Conservation (phyloP, 2,329 filamentous ascomycete genomes). For the Fusarium sp. region DNA sequence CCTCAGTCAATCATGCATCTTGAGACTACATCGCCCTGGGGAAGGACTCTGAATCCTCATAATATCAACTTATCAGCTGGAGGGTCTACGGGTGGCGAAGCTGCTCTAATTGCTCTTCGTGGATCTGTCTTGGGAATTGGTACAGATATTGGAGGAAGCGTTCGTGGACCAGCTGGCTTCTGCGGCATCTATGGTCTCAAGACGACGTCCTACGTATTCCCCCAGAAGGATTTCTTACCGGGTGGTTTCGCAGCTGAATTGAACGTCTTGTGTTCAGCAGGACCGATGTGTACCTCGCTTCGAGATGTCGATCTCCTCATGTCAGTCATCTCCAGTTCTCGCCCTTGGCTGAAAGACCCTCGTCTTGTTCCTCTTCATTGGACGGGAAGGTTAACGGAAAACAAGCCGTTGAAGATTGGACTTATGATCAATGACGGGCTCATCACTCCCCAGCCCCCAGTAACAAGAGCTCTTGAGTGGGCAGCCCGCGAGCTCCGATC, state of each 20-base stretch:
- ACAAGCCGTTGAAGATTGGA: slow-evolving; percentile 48
- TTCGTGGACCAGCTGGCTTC: slow-evolving; percentile 42
- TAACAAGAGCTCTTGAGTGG: slow-evolving; percentile 48
- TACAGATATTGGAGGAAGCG: slow-evolving; percentile 50
- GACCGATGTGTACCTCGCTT: slow-evolving; percentile 45
- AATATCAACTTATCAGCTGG: slow-evolving; percentile 67
- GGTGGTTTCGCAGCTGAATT: slow-evolving; percentile 42
- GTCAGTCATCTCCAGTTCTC: slow-evolving; percentile 28
- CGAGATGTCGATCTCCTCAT: slow-evolving; percentile 49
- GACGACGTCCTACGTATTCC: slow-evolving; percentile 37
- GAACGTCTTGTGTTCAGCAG: slow-evolving; percentile 46
- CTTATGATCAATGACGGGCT: slow-evolving; percentile 51
- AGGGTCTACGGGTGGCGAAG: slow-evolving; percentile 67
- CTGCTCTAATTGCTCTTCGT: slow-evolving; percentile 48
- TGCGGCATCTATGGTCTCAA: slow-evolving; percentile 42
- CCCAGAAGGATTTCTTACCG: slow-evolving; percentile 37
- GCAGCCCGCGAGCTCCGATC: slow-evolving; percentile 13
- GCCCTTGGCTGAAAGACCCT: slow-evolving; percentile 45
- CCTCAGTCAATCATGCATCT: slow-evolving; percentile 63
- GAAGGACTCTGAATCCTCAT: slow-evolving; percentile 66
- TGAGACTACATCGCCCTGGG: slow-evolving; percentile 67
- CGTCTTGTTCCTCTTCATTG: slow-evolving; percentile 44
- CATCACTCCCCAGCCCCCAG: slow-evolving; percentile 50
- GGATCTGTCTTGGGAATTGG: slow-evolving; percentile 51
- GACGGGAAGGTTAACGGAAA: slow-evolving; percentile 2